Percentiles rank a stretch among this genome's conserved stretches.
Evolutionary conservation across 2,329 filamentous ascomycete species (phyloP).

Genomic region (Alternaria incomplexa): DNA sequence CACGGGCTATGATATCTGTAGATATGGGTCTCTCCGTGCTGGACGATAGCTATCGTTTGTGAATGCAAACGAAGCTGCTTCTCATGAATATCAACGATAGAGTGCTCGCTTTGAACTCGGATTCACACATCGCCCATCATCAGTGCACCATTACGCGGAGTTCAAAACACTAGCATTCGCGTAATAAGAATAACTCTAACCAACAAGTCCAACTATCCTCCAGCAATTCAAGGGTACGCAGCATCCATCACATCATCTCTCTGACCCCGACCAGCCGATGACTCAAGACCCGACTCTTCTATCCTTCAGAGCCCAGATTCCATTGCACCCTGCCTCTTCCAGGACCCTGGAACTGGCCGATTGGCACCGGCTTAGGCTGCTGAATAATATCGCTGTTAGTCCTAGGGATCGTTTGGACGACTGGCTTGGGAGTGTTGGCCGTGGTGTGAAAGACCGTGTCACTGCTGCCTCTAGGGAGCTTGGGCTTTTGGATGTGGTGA

Average conservation of each 20-base stretch:
- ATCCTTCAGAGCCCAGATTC: conserved; percentile 42
- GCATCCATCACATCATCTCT: neutral
- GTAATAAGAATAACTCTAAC: neutral
- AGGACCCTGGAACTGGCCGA: conserved; percentile 21
- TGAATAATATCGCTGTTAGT: conserved; percentile 38
- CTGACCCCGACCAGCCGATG: neutral
- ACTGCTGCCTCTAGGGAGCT: conserved; percentile 30
- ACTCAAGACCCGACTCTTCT: neutral
- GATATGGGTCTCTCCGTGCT: conserved; percentile 4
- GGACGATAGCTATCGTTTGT: conserved; percentile 4
- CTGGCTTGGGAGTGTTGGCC: conserved; percentile 13
- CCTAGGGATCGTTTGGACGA: conserved; percentile 21
- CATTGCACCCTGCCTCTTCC: conserved; percentile 40
- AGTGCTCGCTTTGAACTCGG: neutral
- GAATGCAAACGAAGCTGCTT: neutral
- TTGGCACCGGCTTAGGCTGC: conserved; percentile 33
- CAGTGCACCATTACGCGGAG: no score
- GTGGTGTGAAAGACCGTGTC: conserved; percentile 21
- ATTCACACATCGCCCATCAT: no score
- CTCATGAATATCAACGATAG: conserved; percentile 3
- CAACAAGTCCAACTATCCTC: neutral
- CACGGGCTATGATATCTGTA: neutral
- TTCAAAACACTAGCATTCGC: neutral
- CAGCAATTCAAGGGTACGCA: neutral
- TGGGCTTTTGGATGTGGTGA: conserved; percentile 26